Evolutionary conservation across 106 monocot species (phyloP), one percentile per base, ranked within the genome.

Genomic region (Ottelia alismoides): DNA sequence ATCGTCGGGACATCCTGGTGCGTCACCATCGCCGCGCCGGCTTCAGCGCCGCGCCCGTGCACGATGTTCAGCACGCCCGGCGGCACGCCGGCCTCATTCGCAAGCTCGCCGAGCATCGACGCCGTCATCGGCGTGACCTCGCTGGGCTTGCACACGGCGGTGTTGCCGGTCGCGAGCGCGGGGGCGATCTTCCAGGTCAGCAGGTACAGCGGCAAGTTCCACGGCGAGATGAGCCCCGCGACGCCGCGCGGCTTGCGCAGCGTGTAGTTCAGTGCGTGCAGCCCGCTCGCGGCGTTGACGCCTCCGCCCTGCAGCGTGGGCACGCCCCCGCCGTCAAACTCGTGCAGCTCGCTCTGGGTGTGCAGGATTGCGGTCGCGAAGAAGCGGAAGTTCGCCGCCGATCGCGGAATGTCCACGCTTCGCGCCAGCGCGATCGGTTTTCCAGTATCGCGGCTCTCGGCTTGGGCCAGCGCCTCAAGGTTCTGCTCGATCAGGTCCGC

Each of bases 1-100:
- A 90, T 55, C 90, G 84, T 65, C 49, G 53, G 47, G 24, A 82
- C 69, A 30, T 82, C 76, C 81, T 76, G 76, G 57, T 82, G 81
- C 50, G 81, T 62, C 53, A 47, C 20, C 28, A 82, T 22, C 11
- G 81, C 81, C 16, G 81, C 69, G 16, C 81, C 81, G 1, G 76
- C 76, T 1, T 60, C 58, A 22, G 55, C 22, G 9, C 81, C 81
- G 32, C 66, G 68, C 16, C 81, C 81, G 27, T 30, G 72, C 19
- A 82, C 73, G 17, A 77, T 66, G 30, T 82, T 82, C 43, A 77
- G 60, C 62, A 77, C 81, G 22, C 81, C 81, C 45, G 76, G 73
- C 3, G 81, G 81, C 32, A 82, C 63, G 2, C 81, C 76, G 40
- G 81, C 81, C 73, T 76, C 22, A 7, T 23, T 20, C 6, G n/a